phyloP scores from a whole-genome alignment of 352 stramenopile genomes.

The Blastocystis sp. region DNA sequence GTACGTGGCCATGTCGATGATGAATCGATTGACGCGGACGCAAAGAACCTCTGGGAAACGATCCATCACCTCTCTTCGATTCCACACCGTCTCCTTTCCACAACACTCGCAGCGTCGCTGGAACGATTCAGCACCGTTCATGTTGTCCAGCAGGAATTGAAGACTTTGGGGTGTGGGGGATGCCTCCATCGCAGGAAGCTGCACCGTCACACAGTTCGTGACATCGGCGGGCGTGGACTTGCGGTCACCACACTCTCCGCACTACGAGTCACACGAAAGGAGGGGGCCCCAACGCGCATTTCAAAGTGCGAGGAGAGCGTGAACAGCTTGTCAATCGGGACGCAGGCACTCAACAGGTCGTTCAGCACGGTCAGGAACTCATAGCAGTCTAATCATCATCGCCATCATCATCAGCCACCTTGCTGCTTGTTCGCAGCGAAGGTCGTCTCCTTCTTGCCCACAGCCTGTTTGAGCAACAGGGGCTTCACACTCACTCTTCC shows the following conservation, averaged over 20 bases:
- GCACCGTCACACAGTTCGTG: background rate
- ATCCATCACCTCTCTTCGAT: conserved; percentile 17
- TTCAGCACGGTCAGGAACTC: conserved; percentile 35
- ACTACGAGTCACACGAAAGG: background rate
- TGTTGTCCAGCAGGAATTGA: background rate
- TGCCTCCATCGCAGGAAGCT: background rate
- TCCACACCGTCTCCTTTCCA: conserved; percentile 3
- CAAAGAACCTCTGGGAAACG: background rate
- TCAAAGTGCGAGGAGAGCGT: background rate
- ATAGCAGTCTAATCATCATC: conserved; percentile 26
- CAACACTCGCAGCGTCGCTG: background rate
- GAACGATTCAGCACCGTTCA: conserved; percentile 13
- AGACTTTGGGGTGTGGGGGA: background rate
- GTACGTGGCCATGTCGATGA: background rate
- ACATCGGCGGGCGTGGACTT: background rate
- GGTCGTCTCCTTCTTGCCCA: conserved; percentile 67
- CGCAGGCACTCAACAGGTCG: background rate
- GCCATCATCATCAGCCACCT: conserved; percentile 19
- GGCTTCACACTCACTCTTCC: conserved; percentile 46
- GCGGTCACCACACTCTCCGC: background rate
- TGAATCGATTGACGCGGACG: conserved; percentile 55
- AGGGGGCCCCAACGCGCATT: background rate
- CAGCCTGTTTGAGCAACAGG: conserved; percentile 74
- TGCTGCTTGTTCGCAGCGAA: conserved; percentile 75
- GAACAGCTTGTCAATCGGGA: background rate